A percentile compares a stretch with the other conserved stretches of the same genome.
Conservation (phyloP, 805 yeast species). For the Yarrowia yakushimensis region DNA sequence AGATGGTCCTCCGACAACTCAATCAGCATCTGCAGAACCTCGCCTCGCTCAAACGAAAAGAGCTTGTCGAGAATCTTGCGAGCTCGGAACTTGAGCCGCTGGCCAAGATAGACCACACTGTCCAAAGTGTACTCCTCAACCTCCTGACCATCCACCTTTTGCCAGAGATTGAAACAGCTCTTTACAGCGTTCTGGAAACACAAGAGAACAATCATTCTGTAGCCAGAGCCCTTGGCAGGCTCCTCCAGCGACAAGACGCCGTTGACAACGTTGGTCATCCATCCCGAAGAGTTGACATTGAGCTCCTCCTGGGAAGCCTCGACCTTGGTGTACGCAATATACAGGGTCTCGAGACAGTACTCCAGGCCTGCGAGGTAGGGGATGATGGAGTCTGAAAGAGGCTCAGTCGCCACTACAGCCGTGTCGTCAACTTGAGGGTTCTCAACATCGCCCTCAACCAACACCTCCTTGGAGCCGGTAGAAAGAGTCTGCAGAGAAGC, state of each 20-base stretch:
- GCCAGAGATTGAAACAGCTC: slow-evolving; percentile 64
- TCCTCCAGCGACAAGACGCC: slow-evolving; percentile 77
- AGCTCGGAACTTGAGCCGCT: slow-evolving; percentile 65
- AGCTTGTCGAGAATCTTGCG: slow-evolving; percentile 62
- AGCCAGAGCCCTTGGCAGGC: slow-evolving; percentile 48
- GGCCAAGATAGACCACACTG: slow-evolving; percentile 47
- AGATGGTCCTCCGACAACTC: slow-evolving; percentile 31
- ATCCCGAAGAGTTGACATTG: slow-evolving; percentile 2
- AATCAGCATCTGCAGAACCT: slow-evolving; percentile 65
- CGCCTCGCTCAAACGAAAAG: slow-evolving; percentile 65
- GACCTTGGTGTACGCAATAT: slow-evolving; percentile 14
- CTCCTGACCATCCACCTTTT: slow-evolving; percentile 50
- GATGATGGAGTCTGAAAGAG: slow-evolving; percentile 46
- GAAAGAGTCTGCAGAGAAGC: slow-evolving; percentile 26
- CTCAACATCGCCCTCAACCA: not conserved
- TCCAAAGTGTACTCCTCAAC: slow-evolving; percentile 28
- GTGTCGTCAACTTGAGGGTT: not conserved
- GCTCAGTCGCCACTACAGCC: slow-evolving; percentile 39
- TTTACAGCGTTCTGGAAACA: slow-evolving; percentile 60
- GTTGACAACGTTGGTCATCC: slow-evolving; percentile 46
- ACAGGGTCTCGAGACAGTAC: slow-evolving; percentile 41
- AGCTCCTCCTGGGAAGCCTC: slow-evolving; percentile 8
- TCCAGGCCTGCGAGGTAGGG: slow-evolving; percentile 57
- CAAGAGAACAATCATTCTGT: slow-evolving; percentile 54
- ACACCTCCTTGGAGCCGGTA: not conserved